Conservation (phyloP, 2,329 filamentous ascomycete species). For the Lachnellula hyalina region DNA sequence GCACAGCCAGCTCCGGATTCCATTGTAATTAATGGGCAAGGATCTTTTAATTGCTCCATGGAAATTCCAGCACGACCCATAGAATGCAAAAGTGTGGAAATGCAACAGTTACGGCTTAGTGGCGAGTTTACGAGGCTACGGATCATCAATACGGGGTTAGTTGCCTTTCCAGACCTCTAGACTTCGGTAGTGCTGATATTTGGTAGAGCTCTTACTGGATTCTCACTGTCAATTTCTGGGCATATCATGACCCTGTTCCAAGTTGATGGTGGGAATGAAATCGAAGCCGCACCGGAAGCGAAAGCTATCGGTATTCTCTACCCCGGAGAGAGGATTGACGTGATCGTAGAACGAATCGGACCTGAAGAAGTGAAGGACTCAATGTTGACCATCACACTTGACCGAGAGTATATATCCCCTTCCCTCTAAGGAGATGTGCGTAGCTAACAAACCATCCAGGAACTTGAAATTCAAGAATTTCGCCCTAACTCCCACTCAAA, state of each 20-base stretch:
- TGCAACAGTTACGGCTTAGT: slow-evolving; percentile 24
- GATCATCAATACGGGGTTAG: slow-evolving; percentile 39
- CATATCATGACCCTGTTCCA: slow-evolving; percentile 33
- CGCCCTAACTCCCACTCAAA: slow-evolving; percentile 2
- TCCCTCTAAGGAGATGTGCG: neutral
- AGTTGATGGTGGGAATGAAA: slow-evolving; percentile 36
- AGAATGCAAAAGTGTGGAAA: slow-evolving; percentile 32
- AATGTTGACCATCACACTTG: slow-evolving; percentile 1
- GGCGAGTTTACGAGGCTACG: slow-evolving; percentile 31
- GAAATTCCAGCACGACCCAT: slow-evolving; percentile 39
- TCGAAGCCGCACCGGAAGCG: slow-evolving; percentile 23
- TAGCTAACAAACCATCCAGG: neutral
- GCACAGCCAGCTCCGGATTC: slow-evolving; percentile 42
- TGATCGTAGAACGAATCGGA: slow-evolving; percentile 21
- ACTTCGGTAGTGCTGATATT: neutral
- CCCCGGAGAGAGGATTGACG: slow-evolving; percentile 39
- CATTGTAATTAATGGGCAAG: slow-evolving; percentile 41
- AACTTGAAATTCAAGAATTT: slow-evolving; percentile 7
- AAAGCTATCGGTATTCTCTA: slow-evolving; percentile 32
- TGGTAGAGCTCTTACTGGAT: slow-evolving; percentile 36
- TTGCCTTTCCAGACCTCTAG: neutral
- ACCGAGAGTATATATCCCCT: slow-evolving; percentile 4
- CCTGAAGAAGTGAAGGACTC: slow-evolving; percentile 2
- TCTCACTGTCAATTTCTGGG: slow-evolving; percentile 33
- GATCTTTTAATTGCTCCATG: slow-evolving; percentile 41